These are phyloP conservation scores for Glycyrrhiza uralensis DNA, from an alignment of 306 rosid genomes.

Conservation along the genomic window DNA sequence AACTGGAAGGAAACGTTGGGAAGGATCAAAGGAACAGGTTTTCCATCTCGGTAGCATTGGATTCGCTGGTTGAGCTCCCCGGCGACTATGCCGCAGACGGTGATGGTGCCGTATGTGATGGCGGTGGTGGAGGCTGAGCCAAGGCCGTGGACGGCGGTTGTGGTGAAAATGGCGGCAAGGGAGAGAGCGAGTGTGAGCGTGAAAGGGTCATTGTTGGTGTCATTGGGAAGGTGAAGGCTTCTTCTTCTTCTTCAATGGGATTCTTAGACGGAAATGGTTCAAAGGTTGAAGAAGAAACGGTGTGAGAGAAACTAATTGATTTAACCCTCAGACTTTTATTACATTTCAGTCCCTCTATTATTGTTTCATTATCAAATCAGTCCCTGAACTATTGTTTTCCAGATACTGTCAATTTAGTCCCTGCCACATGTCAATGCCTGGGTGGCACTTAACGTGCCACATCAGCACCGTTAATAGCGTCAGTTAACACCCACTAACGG, in stretches of 20 bases:
- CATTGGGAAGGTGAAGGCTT: slow-evolving; percentile 20
- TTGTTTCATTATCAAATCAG: too few relatives aligned
- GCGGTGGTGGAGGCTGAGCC: slow-evolving; percentile 41
- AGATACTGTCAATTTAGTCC: too few relatives aligned
- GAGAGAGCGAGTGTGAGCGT: slow-evolving; percentile 1
- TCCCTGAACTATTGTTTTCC: too few relatives aligned
- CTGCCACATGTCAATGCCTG: too few relatives aligned
- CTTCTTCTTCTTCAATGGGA: slow-evolving; percentile 41
- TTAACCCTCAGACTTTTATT: too few relatives aligned
- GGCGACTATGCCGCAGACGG: slow-evolving; percentile 40
- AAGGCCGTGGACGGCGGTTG: slow-evolving; percentile 25
- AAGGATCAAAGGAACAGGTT: neutral
- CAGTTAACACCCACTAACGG: too few relatives aligned
- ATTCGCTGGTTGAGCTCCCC: slow-evolving; percentile 25
- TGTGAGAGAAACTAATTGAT: too few relatives aligned
- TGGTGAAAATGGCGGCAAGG: neutral
- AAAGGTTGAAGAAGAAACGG: slow-evolving; percentile 1
- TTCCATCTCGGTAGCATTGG: slow-evolving; percentile 25
- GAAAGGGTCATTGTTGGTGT: neutral
- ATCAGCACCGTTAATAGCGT: too few relatives aligned
- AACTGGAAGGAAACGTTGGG: slow-evolving; percentile 33
- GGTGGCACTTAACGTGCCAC: too few relatives aligned
- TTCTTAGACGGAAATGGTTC: slow-evolving; percentile 7
- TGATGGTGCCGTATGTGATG: slow-evolving; percentile 31
- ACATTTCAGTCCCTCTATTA: too few relatives aligned